Evolutionary conservation across 2,329 filamentous ascomycete genomes (phyloP), one percentile per base, ranked within the genome.

Genomic region (Xylariales sp.): DNA sequence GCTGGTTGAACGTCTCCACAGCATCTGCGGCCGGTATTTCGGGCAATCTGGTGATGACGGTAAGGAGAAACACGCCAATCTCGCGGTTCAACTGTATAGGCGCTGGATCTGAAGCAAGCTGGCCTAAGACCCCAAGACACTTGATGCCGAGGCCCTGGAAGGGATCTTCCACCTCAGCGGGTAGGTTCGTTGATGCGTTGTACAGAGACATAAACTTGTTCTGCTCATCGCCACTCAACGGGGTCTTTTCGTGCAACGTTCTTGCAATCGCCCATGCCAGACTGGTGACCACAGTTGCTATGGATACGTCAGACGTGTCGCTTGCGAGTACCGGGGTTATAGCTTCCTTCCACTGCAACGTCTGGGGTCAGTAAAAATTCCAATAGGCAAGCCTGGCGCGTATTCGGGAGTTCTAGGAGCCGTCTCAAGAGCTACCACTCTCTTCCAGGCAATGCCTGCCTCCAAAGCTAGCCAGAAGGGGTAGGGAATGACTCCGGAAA

Each of bases 181-280:
- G 59, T 18, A 70, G 51, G 46, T 45, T 58, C 52, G 67, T 73
- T 16, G 77, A 77, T 18, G 78, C 78, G 37, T 80, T 74, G 58
- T 82, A 84, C 18, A 85, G 68, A 9, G 79, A 66, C 53, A 85
- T 81, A 61, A 85, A 84, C 49, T 75, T 79, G 46, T 68, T 68
- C 46, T 80, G 78, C 58, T 84, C 78, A 36, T 69, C 70, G 22
- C 66, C 65, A 28, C 65, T 55, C 3, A 79, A 61, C 4, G 73
- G 69, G 1, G 74, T 65, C 32, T 64, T 53, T 11, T 70, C 70
- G 45, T 70, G 68, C 14, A 81, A 65, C 40, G 70, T 74, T 38
- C 78, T 73, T 20, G 80, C 65, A 39, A 85, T 56, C 20, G 81
- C 81, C 80, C 81, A 84, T 5, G 81, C 78, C 28, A 86, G 70